These are phyloP conservation scores for Boletus sp. DNA, from an alignment of 768 basidiomycete genomes.

Conservation along the genomic window DNA sequence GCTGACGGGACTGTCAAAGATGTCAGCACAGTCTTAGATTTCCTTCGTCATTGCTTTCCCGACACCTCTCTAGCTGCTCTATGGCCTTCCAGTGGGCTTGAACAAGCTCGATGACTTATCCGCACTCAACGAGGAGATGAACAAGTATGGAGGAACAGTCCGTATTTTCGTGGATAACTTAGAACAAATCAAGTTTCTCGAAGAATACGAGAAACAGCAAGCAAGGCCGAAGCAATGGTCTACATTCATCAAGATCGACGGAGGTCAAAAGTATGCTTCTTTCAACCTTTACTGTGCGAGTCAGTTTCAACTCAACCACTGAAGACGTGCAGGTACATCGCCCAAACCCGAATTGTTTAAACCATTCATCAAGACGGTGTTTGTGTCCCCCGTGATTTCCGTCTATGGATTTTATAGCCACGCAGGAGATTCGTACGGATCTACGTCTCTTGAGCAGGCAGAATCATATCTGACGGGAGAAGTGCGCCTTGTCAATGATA, in stretches of 20 bases:
- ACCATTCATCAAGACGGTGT: conserved; percentile 49
- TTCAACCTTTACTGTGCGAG: neutral
- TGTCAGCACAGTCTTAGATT: conserved; percentile 43
- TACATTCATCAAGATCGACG: conserved; percentile 78
- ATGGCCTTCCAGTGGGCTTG: conserved; percentile 67
- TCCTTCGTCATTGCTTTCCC: conserved; percentile 1
- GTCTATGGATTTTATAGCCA: conserved; percentile 87
- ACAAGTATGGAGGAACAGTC: conserved; percentile 53
- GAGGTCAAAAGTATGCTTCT: conserved; percentile 64
- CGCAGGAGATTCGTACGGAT: conserved; percentile 74
- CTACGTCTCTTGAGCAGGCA: conserved; percentile 65
- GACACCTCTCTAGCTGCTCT: conserved; percentile 60
- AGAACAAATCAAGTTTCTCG: conserved; percentile 64
- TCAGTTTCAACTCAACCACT: conserved; percentile 13
- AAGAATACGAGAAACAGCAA: conserved; percentile 52
- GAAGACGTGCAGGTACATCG: conserved; percentile 71
- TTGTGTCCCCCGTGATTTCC: conserved; percentile 53
- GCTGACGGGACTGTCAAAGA: conserved; percentile 75
- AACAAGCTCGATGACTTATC: conserved; percentile 76
- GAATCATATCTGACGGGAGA: conserved; percentile 66
- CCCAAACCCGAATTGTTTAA: conserved; percentile 54
- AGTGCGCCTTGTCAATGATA: conserved; percentile 65
- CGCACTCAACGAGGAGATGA: conserved; percentile 54
- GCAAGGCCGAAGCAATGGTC: conserved; percentile 56
- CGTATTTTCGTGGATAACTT: conserved; percentile 76